Evolutionary conservation across 2,329 filamentous ascomycete genomes (phyloP), one percentile per base, ranked within the genome.

Genomic region (Diaporthe eres): DNA sequence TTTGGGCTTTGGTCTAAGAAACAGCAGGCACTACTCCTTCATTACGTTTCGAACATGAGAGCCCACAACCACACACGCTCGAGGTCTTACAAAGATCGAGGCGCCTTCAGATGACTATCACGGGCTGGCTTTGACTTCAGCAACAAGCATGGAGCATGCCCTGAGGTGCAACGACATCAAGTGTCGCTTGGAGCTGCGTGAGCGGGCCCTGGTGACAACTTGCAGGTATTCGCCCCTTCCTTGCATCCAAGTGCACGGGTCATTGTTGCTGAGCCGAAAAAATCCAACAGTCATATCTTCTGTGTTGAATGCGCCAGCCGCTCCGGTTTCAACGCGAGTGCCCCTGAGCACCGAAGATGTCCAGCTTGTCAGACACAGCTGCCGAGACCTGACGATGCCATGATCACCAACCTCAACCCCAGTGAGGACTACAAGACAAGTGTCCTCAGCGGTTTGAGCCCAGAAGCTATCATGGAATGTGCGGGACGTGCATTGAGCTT

Each of bases 351-450:
- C 57, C 85, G 82, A 68, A 80, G 85, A 1, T 98, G 96, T 81
- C 96, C 95, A 72, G 94, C 94, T 37, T 98, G 96, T 81, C 87
- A 90, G 47, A 89, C 91, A 3, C 87, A 88, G 12, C 88, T 98
- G 3, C 85, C 86, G 10, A 94, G 93, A 77, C 91, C 91, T 0
- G 94, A 97, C 79, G 95, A 97, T 85, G 94, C 92, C 5, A 91
- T 94, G 13, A 87, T 93, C 28, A 90, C 93, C 1, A 89, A 92
- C 42, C 87, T 98, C 55, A 94, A 93, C 76, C 95, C 95, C 0
- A 92, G 92, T 0, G 96, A 98, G 80, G 95, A 97, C 78, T 98
- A 97, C 87, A 98, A 98, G 84, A 95, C 94, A 0, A 96, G 93
- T 76, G 90, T 97, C 0, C 87, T 98, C 15, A 95, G 94, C 80